Evolutionary conservation across 176 grass and related monocot species (phyloP).

Genomic region (Metroxylon sagu): DNA sequence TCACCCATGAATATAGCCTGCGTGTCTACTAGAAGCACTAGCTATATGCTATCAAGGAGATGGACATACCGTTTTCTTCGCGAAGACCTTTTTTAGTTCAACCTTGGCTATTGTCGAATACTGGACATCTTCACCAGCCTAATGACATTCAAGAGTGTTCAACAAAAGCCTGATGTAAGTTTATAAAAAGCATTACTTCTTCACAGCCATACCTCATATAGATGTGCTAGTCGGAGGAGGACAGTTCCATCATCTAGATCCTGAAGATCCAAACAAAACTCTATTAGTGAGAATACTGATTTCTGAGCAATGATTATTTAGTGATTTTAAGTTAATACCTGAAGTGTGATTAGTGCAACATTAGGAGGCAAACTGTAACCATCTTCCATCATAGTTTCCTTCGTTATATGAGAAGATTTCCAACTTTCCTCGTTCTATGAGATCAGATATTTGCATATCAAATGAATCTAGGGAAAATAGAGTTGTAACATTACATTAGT

Average conservation of each 20-base stretch:
- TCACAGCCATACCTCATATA: slow-evolving; percentile 53
- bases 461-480: too few relatives aligned
- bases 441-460: neutral
- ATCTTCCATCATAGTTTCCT: slow-evolving; percentile 40
- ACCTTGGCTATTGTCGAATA: slow-evolving; percentile 62
- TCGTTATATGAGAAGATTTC: slow-evolving; percentile 44
- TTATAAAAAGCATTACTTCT: neutral
- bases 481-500: too few relatives aligned
- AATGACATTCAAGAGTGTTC: too few relatives aligned
- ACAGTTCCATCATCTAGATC: slow-evolving; percentile 64
- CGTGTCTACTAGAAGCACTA: too few relatives aligned
- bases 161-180: too few relatives aligned
- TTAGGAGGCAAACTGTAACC: slow-evolving; percentile 79
- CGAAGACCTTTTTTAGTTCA: slow-evolving; percentile 67
- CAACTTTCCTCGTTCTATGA: slow-evolving; percentile 53
- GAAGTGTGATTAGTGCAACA: slow-evolving; percentile 74
- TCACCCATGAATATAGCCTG: too few relatives aligned
- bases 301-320: neutral
- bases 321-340: slow-evolving; percentile 30
- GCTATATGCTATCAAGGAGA: neutral
- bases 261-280: slow-evolving; percentile 25
- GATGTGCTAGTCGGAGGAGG: slow-evolving; percentile 78
- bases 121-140: slow-evolving; percentile 56
- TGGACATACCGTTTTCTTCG: slow-evolving; percentile 44
- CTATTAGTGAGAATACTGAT: neutral